phyloP scores from a whole-genome alignment of 805 yeast genomes.

The Candida oleophila region DNA sequence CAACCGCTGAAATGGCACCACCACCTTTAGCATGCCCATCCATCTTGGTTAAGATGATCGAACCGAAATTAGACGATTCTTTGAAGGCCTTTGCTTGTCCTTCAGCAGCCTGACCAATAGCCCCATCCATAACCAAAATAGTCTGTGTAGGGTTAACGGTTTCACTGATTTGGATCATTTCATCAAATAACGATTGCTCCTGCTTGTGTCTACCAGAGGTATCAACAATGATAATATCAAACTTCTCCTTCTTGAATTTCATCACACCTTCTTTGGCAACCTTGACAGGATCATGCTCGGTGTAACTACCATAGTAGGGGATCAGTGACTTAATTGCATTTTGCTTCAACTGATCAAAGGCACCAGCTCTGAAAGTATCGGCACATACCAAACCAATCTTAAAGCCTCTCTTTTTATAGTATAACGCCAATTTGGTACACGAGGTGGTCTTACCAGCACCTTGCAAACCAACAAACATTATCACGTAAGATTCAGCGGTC shows the following conservation, averaged over 20 bases:
- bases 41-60: constrained; percentile 92
- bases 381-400: constrained; percentile 98
- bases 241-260: constrained; percentile 85
- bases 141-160: constrained; percentile 94
- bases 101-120: constrained; percentile 98
- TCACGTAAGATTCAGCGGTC: constrained; percentile 48
- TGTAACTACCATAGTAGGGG: constrained; percentile 92
- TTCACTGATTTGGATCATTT: constrained; percentile 89
- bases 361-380: constrained; percentile 99
- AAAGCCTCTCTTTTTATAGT: constrained; percentile 88
- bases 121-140: constrained; percentile 94
- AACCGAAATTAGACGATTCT: constrained; percentile 90
- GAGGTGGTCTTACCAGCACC: constrained; percentile 99
- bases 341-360: constrained; percentile 96
- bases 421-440: constrained; percentile 94
- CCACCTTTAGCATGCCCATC: constrained; percentile 99
- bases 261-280: constrained; percentile 91
- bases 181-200: constrained; percentile 85
- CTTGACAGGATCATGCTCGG: constrained; percentile 92
- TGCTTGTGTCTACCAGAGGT: constrained; percentile 98
- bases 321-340: constrained; percentile 94
- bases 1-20: constrained; percentile 98
- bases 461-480: constrained; percentile 97
- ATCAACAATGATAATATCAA: constrained; percentile 92
- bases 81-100: constrained; percentile 92